Evolutionary conservation across 441 rosid species (phyloP).

Genomic region (Pelargonium fulgidum): DNA sequence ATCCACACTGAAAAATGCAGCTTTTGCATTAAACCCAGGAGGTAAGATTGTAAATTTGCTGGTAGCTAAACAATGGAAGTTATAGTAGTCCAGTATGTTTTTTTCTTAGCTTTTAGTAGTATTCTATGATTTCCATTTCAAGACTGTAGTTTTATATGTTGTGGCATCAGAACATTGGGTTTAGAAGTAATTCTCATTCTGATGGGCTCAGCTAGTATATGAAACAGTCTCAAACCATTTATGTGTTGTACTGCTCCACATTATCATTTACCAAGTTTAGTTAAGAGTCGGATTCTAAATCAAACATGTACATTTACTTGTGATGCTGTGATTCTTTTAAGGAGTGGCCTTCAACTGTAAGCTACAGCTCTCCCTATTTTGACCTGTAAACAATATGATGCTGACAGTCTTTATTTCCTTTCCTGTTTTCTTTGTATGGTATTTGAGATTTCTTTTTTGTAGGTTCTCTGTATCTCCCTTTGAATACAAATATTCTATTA

Average conservation of each 20-base stretch:
- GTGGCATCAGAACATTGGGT: neutral
- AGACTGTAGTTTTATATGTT: neutral
- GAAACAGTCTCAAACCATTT: neutral
- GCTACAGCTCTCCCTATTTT: too few species aligned
- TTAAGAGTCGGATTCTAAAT: too few species aligned
- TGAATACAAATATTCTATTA: slow-evolving; percentile 78
- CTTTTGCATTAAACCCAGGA: slow-evolving; percentile 81
- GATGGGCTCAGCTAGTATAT: neutral
- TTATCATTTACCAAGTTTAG: too few species aligned
- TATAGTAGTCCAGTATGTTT: neutral
- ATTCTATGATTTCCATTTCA: neutral
- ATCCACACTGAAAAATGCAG: slow-evolving; percentile 71
- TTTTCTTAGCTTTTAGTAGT: neutral
- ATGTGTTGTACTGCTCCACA: neutral
- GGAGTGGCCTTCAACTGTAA: too few species aligned
- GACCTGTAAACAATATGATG: too few species aligned
- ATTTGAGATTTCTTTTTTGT: slow-evolving; percentile 12
- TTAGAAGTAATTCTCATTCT: neutral
- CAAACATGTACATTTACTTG: too few species aligned
- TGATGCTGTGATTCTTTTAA: too few species aligned
- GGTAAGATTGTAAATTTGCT: slow-evolving; percentile 38
- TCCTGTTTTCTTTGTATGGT: too few species aligned
- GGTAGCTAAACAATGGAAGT: slow-evolving; percentile 14
- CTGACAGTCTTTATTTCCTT: too few species aligned
- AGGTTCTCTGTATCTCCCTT: slow-evolving; percentile 91